phyloP scores from a whole-genome alignment of 352 stramenopile species.

The Phytophthora melonis region DNA sequence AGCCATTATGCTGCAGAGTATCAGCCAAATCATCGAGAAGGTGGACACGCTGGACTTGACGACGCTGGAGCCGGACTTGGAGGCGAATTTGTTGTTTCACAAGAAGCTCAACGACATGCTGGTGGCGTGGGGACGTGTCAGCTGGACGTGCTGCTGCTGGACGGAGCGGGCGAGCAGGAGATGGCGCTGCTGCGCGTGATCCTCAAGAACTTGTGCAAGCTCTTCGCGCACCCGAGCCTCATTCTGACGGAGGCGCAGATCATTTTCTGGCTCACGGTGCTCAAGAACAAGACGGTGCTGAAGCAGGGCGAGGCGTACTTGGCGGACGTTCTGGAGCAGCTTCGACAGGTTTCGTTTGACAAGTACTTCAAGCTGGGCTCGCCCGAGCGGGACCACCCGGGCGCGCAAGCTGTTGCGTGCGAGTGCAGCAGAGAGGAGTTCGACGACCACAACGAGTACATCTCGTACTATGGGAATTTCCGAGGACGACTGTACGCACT shows the following conservation, averaged over 20 bases:
- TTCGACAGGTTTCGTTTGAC: slow-evolving; percentile 74
- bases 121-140: slow-evolving; percentile 78
- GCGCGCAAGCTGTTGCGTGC: slow-evolving; percentile 41
- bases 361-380: slow-evolving; percentile 87
- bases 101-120: slow-evolving; percentile 83
- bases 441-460: slow-evolving; percentile 78
- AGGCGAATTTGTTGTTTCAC: slow-evolving; percentile 68
- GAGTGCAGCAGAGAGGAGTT: slow-evolving; percentile 70
- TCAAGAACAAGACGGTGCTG: slow-evolving; percentile 77
- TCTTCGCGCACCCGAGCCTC: slow-evolving; percentile 77
- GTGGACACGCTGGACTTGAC: slow-evolving; percentile 55
- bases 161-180: slow-evolving; percentile 52
- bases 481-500: slow-evolving; percentile 79
- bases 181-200: slow-evolving; percentile 56
- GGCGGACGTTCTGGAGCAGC: slow-evolving; percentile 46
- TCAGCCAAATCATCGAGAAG: slow-evolving; percentile 67
- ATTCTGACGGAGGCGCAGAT: slow-evolving; percentile 78
- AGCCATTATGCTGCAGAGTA: slow-evolving; percentile 68
- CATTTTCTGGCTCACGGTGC: slow-evolving; percentile 74
- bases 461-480: slow-evolving; percentile 83
- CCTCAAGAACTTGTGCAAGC: slow-evolving; percentile 56
- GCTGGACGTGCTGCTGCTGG: slow-evolving; percentile 60
- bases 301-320: slow-evolving; percentile 53
- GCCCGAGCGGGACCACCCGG: slow-evolving; percentile 59
- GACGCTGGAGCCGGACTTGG: slow-evolving; percentile 53